phyloP scores from a whole-genome alignment of 2,329 filamentous ascomycete genomes.

The Hymenoscyphus linearis region DNA sequence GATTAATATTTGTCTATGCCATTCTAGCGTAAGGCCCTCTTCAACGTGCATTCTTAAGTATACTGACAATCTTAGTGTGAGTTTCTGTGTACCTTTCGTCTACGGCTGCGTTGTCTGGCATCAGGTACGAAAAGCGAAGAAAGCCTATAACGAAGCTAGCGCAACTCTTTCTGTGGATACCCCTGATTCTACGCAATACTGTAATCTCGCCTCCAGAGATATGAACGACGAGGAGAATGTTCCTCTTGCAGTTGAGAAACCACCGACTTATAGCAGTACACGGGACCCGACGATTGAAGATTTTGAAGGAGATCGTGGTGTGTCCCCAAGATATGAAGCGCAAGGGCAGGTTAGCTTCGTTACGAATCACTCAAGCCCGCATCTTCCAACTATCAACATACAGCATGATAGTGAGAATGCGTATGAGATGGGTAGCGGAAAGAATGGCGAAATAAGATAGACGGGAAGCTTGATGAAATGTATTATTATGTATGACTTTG shows the following conservation, averaged over 20 bases:
- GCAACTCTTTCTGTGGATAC: neutral
- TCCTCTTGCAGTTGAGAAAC: constrained; percentile 5
- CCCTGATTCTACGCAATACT: constrained; percentile 3
- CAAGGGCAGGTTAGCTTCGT: neutral
- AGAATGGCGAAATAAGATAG: neutral
- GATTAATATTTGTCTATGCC: constrained; percentile 15
- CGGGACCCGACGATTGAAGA: constrained; percentile 20
- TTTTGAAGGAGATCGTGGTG: constrained; percentile 10
- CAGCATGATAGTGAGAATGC: constrained; percentile 21
- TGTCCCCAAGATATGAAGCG: neutral
- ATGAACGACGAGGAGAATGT: neutral
- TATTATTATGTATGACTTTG: too few species aligned
- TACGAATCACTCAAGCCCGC: neutral
- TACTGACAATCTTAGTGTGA: constrained; percentile 14
- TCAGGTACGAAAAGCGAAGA: constrained; percentile 9
- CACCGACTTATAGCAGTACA: constrained; percentile 20
- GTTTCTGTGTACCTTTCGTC: constrained; percentile 24
- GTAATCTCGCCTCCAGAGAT: neutral
- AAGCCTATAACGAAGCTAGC: constrained; percentile 7
- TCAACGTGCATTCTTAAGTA: neutral
- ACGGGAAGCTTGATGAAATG: neutral
- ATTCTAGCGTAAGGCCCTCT: neutral
- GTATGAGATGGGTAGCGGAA: constrained; percentile 17
- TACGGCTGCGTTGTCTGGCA: constrained; percentile 24
- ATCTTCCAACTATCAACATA: constrained; percentile 17